Evolutionary conservation across 2,329 filamentous ascomycete genomes (phyloP).

Genomic region (Monilinia aucupariae): DNA sequence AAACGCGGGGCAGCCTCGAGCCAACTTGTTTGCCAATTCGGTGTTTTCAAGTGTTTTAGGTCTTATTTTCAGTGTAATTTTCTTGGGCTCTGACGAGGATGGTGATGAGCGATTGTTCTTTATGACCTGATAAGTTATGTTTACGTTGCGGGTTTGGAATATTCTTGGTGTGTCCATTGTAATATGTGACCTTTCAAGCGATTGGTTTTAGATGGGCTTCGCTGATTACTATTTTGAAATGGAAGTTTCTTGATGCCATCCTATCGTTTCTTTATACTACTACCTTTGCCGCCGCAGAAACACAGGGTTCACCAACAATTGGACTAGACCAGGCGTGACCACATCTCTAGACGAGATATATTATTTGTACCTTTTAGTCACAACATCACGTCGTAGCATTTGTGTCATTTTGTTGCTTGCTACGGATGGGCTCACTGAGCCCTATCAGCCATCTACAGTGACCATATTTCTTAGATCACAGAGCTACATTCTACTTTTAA

Average conservation of each 20-base stretch:
- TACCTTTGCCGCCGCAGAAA: neutral
- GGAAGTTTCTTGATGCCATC: neutral
- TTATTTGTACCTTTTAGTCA: neutral
- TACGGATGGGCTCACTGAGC: neutral
- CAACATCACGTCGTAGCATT: neutral
- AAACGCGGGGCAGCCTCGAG: neutral
- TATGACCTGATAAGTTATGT: constrained; percentile 1
- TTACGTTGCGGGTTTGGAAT: neutral
- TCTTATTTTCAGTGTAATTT: neutral
- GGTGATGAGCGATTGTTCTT: neutral
- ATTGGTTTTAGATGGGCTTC: neutral
- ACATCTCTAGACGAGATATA: neutral
- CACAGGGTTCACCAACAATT: neutral
- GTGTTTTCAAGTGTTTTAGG: neutral
- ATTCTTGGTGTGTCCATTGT: constrained; percentile 2
- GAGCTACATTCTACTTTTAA: neutral
- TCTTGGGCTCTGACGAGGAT: neutral
- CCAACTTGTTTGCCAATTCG: neutral
- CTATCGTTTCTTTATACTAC: constrained; percentile 4
- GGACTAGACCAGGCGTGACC: neutral
- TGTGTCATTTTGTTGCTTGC: neutral
- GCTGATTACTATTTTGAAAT: neutral
- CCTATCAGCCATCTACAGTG: neutral
- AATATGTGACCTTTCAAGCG: neutral
- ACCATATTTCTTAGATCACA: neutral